phyloP scores from a whole-genome alignment of 352 stramenopile species.

The Phytophthora boehmeriae region DNA sequence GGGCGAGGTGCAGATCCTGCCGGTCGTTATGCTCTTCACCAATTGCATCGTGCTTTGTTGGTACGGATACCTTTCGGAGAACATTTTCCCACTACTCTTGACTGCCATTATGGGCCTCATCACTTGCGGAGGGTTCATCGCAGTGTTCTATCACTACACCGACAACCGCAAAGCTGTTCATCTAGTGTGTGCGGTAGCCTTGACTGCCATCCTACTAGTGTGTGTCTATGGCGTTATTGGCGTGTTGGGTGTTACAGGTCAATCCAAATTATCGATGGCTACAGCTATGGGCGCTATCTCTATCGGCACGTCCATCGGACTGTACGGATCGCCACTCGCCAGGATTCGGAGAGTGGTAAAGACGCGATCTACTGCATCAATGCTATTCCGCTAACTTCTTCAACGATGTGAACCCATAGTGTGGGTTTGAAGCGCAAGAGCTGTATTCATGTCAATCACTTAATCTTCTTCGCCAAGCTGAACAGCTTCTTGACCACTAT shows the following conservation, averaged over 20 bases:
- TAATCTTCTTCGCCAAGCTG: too few relatives aligned
- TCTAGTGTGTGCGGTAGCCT: constrained; percentile 17
- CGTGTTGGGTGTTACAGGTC: constrained; percentile 29
- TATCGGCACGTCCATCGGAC: constrained; percentile 53
- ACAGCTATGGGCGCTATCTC: constrained; percentile 51
- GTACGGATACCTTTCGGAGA: constrained; percentile 49
- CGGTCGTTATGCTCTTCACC: constrained; percentile 68
- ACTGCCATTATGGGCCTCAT: constrained; percentile 53
- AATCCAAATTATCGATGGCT: constrained; percentile 35
- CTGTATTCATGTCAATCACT: too few relatives aligned
- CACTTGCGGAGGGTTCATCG: constrained; percentile 50
- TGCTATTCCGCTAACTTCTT: constrained; percentile 38
- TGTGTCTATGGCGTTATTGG: constrained; percentile 43
- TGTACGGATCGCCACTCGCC: constrained; percentile 63
- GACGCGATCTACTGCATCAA: constrained; percentile 38
- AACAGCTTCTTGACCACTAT: too few relatives aligned
- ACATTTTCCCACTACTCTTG: constrained; percentile 62
- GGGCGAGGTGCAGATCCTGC: constrained; percentile 54
- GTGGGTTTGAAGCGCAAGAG: too few relatives aligned
- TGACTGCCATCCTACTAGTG: constrained; percentile 27
- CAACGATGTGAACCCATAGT: constrained; percentile 53
- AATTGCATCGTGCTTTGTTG: constrained; percentile 67
- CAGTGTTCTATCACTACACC: constrained; percentile 50
- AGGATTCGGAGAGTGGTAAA: constrained; percentile 39
- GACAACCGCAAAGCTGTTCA: constrained; percentile 28